Conservation (phyloP, 805 yeast genomes). For the Candida sithepensis region DNA sequence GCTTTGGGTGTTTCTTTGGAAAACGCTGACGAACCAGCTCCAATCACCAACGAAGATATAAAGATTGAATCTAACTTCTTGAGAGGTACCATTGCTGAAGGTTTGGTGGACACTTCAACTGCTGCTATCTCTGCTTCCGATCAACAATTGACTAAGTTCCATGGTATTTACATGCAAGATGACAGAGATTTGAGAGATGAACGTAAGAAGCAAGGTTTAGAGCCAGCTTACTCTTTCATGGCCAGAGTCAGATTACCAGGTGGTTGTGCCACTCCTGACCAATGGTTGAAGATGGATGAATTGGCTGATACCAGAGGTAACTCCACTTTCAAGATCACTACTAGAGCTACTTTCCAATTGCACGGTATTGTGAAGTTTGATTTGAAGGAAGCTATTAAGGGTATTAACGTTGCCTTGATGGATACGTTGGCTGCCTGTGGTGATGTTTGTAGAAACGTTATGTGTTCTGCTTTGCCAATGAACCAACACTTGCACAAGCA, state of each 20-base stretch:
- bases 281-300: slow-evolving; percentile 84
- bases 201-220: slow-evolving; percentile 86
- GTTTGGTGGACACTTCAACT: slow-evolving; percentile 73
- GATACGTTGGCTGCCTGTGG: slow-evolving; percentile 98
- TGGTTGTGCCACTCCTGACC: slow-evolving; percentile 81
- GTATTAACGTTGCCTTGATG: slow-evolving; percentile 84
- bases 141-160: slow-evolving; percentile 94
- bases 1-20: slow-evolving; percentile 86
- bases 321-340: slow-evolving; percentile 89
- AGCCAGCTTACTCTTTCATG: slow-evolving; percentile 97
- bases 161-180: slow-evolving; percentile 98
- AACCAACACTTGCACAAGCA: slow-evolving; percentile 80
- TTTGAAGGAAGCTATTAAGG: slow-evolving; percentile 86
- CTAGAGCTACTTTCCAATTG: slow-evolving; percentile 95
- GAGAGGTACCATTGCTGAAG: slow-evolving; percentile 92
- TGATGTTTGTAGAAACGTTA: slow-evolving; percentile 95
- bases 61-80: slow-evolving; percentile 80
- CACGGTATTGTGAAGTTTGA: slow-evolving; percentile 92
- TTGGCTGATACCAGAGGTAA: slow-evolving; percentile 82
- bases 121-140: slow-evolving; percentile 90
- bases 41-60: slow-evolving; percentile 93
- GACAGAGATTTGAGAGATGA: slow-evolving; percentile 94
- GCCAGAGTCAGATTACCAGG: slow-evolving; percentile 94
- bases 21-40: slow-evolving; percentile 85
- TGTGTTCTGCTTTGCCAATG: slow-evolving; percentile 84